Conservation (phyloP, 805 yeast genomes). For the Monosporozyma solicola region DNA sequence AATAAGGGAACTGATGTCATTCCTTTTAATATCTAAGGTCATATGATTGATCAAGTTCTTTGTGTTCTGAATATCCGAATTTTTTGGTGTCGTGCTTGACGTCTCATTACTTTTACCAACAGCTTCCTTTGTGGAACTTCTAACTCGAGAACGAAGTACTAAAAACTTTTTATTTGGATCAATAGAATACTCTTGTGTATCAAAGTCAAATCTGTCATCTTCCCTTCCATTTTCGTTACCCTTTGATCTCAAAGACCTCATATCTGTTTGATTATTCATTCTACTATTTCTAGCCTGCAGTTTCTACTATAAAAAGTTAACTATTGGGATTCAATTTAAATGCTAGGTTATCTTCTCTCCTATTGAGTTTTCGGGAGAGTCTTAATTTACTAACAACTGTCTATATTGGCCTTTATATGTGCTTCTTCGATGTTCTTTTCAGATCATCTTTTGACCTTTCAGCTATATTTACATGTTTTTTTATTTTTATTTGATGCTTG, state of each 20-base stretch:
- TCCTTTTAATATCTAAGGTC: constrained; percentile 13
- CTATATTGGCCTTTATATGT: too few relatives aligned
- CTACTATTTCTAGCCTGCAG: neutral
- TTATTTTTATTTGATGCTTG: too few relatives aligned
- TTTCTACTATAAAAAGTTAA: too few relatives aligned
- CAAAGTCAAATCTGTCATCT: constrained; percentile 32
- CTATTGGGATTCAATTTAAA: too few relatives aligned
- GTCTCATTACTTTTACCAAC: neutral
- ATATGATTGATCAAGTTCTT: constrained; percentile 13
- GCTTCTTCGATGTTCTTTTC: too few relatives aligned
- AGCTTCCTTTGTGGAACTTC: constrained; percentile 3
- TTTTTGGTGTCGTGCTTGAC: neutral
- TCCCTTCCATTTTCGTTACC: constrained; percentile 7
- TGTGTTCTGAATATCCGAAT: neutral
- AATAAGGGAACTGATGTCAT: constrained; percentile 2
- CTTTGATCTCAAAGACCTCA: constrained; percentile 12
- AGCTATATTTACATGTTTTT: too few relatives aligned
- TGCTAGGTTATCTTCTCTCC: too few relatives aligned
- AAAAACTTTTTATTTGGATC: constrained; percentile 11
- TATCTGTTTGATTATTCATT: neutral
- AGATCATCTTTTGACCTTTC: too few relatives aligned
- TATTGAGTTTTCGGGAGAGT: too few relatives aligned
- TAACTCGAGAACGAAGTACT: constrained; percentile 1
- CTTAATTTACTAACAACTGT: too few relatives aligned
- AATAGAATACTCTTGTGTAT: constrained; percentile 20